phyloP scores from a whole-genome alignment of 2,329 filamentous ascomycete genomes.

The Microdochium bolleyi region DNA sequence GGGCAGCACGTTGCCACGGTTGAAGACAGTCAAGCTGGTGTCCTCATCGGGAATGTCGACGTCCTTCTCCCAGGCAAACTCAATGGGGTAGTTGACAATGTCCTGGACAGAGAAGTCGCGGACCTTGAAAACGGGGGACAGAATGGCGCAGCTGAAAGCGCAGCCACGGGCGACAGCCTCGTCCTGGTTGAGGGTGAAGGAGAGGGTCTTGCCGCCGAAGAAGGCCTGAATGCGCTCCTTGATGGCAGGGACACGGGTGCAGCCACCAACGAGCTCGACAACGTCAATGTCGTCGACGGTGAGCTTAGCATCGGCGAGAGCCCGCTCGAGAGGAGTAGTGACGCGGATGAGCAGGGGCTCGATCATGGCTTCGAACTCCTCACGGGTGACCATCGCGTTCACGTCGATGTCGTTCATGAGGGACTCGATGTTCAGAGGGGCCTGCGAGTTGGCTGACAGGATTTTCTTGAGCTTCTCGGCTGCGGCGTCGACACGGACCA shows the following conservation, averaged over 20 bases:
- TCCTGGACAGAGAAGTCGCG: constrained; percentile 97
- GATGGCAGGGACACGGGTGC: constrained; percentile 85
- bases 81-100: constrained; percentile 95
- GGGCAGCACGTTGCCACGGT: constrained; percentile 92
- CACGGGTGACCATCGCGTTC: constrained; percentile 77
- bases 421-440: constrained; percentile 93
- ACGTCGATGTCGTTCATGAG: constrained; percentile 98
- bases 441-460: constrained; percentile 86
- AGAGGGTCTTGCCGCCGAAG: constrained; percentile 78
- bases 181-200: constrained; percentile 96
- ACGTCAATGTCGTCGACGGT: constrained; percentile 86
- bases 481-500: constrained; percentile 76
- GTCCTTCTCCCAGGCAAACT: constrained; percentile 98
- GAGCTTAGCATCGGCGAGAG: constrained; percentile 87
- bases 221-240: constrained; percentile 85
- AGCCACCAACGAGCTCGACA: constrained; percentile 90
- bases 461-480: constrained; percentile 99
- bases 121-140: constrained; percentile 96
- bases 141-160: constrained; percentile 94
- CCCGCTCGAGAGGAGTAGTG: constrained; percentile 74
- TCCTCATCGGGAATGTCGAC: constrained; percentile 98
- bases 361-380: constrained; percentile 88
- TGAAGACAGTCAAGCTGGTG: constrained; percentile 94
- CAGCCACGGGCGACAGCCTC: constrained; percentile 94
- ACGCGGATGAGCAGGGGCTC: constrained; percentile 72